Conservation (phyloP, 192 early-diverging fungal genomes). For the Entomortierella chlamydospora region DNA sequence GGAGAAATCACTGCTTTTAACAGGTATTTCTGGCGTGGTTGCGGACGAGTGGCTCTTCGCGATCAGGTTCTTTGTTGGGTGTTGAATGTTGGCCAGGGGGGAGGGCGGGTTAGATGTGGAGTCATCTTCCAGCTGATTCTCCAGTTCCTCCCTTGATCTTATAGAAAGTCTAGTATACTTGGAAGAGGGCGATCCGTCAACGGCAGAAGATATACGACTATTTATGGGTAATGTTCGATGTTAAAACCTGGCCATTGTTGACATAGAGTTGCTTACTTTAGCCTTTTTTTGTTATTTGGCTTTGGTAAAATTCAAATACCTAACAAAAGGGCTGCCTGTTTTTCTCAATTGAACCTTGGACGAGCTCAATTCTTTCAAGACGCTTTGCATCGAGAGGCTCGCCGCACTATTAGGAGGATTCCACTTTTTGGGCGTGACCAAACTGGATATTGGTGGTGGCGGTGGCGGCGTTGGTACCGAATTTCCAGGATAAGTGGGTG, state of each 20-base stretch:
- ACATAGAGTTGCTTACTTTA: not conserved
- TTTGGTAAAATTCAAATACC: not conserved
- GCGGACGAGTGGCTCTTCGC: not conserved
- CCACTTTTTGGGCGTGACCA: conserved; percentile 24
- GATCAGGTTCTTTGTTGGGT: not conserved
- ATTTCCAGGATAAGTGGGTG: not conserved
- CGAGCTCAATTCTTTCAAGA: conserved; percentile 31
- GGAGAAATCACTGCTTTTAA: not conserved
- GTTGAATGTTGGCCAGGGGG: not conserved
- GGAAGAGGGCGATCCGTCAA: conserved; percentile 16
- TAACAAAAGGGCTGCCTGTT: conserved; percentile 41
- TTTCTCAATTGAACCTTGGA: conserved; percentile 40
- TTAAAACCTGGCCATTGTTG: no score
- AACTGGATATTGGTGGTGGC: not conserved
- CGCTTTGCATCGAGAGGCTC: conserved; percentile 28
- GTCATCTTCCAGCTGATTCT: not conserved
- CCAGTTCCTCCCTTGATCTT: not conserved
- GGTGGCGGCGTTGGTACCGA: conserved; percentile 24
- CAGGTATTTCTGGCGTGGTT: not conserved
- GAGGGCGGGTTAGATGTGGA: not conserved
- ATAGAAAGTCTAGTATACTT: conserved; percentile 28
- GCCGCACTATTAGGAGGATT: conserved; percentile 19
- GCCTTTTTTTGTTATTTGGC: not conserved
- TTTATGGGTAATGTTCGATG: no score
- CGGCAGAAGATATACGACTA: conserved; percentile 31